Base-by-base conservation (phyloP, 768 basidiomycete genomes). In the Russula sp. region DNA sequence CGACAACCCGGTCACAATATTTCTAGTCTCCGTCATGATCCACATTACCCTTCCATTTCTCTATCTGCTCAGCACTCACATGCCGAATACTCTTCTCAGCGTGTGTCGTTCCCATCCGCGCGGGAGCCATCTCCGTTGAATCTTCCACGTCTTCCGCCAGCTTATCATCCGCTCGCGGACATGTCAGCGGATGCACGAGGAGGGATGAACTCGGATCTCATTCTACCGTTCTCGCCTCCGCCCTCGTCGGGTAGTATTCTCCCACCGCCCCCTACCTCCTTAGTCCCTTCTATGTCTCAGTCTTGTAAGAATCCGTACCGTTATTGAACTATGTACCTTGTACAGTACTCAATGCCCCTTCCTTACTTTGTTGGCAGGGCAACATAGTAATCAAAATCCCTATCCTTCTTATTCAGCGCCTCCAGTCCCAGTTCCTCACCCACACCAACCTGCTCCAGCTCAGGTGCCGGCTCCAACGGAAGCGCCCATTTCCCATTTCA, bases 271-370 rank as follows among this genome's bases (percentile, higher is more conserved):
- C 76, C 73, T 85, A 83, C 78, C 77, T 76, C 85, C 84, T 83
- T 81, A 74, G 70, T 71, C 59, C 57, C 70, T 66, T 66, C 72
- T 67, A 68, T 73, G 63, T 68, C 72, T 62, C 68, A 72, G 68
- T 75, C 82, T 81, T 85, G 86, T 87, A 87, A 87, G 86, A 82
- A 75, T 70, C 76, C 82, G 85, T 86, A 86, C 81, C 80, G 78
- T 70, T 84, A 84, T 80, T 84, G 78, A 84, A 79, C 59, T 80
- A 76, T 80, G 80, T 84, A 68, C 75, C 77, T 81, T 83, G 83
- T 85, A 84, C 80, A 80, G 78, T 82, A 77, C 83, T 86, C 82
- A 86, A 85, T 77, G 76, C 75, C 79, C 79, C 78, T 60, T 79
- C 75, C 73, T 59, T 63, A 47, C 37, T 77, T 77, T 79, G 73